phyloP scores from a whole-genome alignment of 371 early-diverging fungal species.

The Caulochytrium protostelioides region DNA sequence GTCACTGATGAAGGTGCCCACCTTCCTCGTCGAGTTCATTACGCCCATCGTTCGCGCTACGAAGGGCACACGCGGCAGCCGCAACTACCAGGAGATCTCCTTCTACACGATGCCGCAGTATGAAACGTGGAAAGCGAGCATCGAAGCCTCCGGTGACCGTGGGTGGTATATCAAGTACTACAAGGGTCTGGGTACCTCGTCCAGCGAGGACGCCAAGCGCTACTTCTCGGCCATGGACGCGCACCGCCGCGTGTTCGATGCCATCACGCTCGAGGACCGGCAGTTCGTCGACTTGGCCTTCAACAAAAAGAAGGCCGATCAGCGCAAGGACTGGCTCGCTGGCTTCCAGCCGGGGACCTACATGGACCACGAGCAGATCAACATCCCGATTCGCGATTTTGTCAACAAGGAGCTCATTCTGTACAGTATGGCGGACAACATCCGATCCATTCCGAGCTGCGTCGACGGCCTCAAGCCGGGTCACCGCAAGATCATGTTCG shows the following conservation, averaged over 20 bases:
- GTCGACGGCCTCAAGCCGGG: slow-evolving; percentile 99
- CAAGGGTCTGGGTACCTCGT: slow-evolving; percentile 98
- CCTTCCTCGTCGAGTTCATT: slow-evolving; percentile 95
- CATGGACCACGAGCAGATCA: slow-evolving; percentile 62
- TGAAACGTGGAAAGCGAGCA: slow-evolving; percentile 59
- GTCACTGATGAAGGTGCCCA: slow-evolving; percentile 74
- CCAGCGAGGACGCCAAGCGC: slow-evolving; percentile 72
- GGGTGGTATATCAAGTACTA: slow-evolving; percentile 90
- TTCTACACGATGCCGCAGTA: slow-evolving; percentile 98
- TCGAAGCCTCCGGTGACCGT: slow-evolving; percentile 34
- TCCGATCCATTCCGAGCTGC: slow-evolving; percentile 90
- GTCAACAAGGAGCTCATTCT: slow-evolving; percentile 95
- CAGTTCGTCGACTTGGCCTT: slow-evolving; percentile 92
- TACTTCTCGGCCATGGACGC: slow-evolving; percentile 67
- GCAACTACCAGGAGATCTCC: slow-evolving; percentile 22
- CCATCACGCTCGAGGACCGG: slow-evolving; percentile 43
- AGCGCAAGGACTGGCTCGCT: slow-evolving; percentile 92
- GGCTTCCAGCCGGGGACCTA: slow-evolving; percentile 77
- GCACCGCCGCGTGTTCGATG: slow-evolving; percentile 76
- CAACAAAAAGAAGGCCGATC: slow-evolving; percentile 87
- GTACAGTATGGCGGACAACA: slow-evolving; percentile 95
- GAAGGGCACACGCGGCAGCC: slow-evolving; percentile 28
- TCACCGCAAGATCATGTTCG: slow-evolving; percentile 93
- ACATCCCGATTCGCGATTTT: slow-evolving; percentile 82
- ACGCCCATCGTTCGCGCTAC: slow-evolving; percentile 89